These are phyloP conservation scores for Teunomyces funiuensis DNA, from an alignment of 805 yeast genomes.

Conservation along the genomic window DNA sequence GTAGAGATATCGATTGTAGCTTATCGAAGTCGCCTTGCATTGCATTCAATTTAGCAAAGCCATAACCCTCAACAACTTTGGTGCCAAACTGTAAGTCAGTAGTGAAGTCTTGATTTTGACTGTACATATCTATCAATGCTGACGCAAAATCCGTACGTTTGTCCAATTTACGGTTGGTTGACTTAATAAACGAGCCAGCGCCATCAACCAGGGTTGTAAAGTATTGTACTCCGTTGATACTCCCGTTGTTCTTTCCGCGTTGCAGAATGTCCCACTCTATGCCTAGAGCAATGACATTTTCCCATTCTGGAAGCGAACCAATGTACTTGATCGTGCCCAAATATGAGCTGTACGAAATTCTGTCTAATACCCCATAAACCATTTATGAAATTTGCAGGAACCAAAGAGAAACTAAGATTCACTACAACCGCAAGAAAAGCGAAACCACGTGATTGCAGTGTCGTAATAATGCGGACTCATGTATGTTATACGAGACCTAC, in stretches of 20 bases:
- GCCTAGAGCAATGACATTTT: conserved; percentile 54
- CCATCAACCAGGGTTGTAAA: conserved; percentile 43
- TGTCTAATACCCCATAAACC: conserved; percentile 2
- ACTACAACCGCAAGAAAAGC: neutral
- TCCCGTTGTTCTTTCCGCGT: conserved; percentile 76
- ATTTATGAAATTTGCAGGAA: neutral
- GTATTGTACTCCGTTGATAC: conserved; percentile 50
- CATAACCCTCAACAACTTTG: conserved; percentile 61
- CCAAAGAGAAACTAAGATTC: no score
- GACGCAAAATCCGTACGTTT: conserved; percentile 35
- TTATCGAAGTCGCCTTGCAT: conserved; percentile 47
- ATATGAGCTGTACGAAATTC: conserved; percentile 16
- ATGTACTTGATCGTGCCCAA: conserved; percentile 62
- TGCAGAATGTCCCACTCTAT: conserved; percentile 79
- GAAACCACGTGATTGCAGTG: neutral
- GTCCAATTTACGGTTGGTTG: conserved; percentile 33
- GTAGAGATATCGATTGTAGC: conserved; percentile 52
- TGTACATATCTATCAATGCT: conserved; percentile 53
- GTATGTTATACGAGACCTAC: no score
- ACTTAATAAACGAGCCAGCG: conserved; percentile 66
- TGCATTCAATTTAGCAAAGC: conserved; percentile 58
- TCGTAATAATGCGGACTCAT: neutral
- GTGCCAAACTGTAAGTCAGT: conserved; percentile 48
- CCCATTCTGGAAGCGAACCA: conserved; percentile 53
- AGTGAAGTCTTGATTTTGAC: conserved; percentile 18